Evolutionary conservation across 2,329 filamentous ascomycete species (phyloP).

Genomic region (Colletotrichum cordylinicola): DNA sequence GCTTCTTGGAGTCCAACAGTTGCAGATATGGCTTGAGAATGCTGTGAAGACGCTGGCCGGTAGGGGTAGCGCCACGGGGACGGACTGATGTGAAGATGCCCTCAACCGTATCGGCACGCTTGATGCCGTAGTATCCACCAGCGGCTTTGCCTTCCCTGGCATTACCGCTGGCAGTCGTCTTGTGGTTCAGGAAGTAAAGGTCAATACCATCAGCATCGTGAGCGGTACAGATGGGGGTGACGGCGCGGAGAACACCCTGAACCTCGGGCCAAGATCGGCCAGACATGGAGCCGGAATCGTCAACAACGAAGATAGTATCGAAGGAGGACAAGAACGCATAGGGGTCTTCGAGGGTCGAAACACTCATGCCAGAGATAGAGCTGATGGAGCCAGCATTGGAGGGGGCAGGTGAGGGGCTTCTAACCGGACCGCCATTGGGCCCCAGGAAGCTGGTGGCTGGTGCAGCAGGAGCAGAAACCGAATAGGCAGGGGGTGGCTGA

Average conservation of each 20-base stretch:
- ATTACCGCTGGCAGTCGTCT: conserved; percentile 41
- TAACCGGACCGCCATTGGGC: not conserved
- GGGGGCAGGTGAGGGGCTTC: conserved; percentile 23
- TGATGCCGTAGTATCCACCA: conserved; percentile 70
- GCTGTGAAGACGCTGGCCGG: conserved; percentile 71
- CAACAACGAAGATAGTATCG: conserved; percentile 89
- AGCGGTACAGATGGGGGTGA: conserved; percentile 81
- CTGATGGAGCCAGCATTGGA: conserved; percentile 21
- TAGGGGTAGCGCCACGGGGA: conserved; percentile 75
- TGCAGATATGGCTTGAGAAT: conserved; percentile 78
- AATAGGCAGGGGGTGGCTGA: conserved; percentile 42
- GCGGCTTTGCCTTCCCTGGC: conserved; percentile 36
- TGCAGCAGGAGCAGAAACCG: not conserved
- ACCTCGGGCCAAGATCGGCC: conserved; percentile 81
- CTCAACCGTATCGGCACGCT: conserved; percentile 60
- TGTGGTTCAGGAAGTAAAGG: conserved; percentile 86
- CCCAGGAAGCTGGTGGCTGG: conserved; percentile 6
- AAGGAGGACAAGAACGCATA: conserved; percentile 81
- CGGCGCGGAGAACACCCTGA: conserved; percentile 69
- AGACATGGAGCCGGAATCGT: conserved; percentile 89
- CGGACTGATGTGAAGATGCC: conserved; percentile 72
- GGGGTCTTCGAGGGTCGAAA: conserved; percentile 62
- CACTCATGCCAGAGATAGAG: conserved; percentile 27
- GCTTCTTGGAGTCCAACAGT: conserved; percentile 40
- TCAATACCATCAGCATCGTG: conserved; percentile 88